Conservation (phyloP, 2,329 filamentous ascomycete species). For the Emmonsiellopsis sp. region DNA sequence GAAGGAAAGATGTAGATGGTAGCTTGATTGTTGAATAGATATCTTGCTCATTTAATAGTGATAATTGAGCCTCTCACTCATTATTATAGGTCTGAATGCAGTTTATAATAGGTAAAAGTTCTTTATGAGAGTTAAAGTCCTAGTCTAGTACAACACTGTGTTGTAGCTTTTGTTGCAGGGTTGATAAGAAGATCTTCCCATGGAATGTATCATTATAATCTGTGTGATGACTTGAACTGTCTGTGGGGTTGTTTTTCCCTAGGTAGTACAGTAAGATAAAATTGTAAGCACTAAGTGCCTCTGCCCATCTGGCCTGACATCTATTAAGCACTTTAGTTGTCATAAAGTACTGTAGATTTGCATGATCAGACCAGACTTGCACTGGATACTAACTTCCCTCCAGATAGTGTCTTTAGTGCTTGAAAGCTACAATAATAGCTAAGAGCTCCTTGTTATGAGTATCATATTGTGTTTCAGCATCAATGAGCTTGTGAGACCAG, state of each 20-base stretch:
- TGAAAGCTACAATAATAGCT: constrained; percentile 16
- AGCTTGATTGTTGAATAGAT: not conserved
- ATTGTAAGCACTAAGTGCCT: constrained; percentile 1
- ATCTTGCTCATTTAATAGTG: too few relatives aligned
- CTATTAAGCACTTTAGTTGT: constrained; percentile 1
- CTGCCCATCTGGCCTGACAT: constrained; percentile 2
- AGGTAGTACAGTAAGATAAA: constrained; percentile 3
- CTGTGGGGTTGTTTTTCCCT: constrained; percentile 3
- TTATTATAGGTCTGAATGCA: not conserved
- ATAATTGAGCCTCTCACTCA: not conserved
- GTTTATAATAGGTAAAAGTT: not conserved
- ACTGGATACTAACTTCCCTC: constrained; percentile 9
- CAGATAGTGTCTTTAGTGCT: constrained; percentile 16
- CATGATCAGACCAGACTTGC: constrained; percentile 18
- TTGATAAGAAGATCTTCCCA: not conserved
- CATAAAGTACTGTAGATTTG: constrained; percentile 20
- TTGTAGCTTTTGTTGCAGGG: not conserved
- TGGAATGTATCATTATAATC: not conserved
- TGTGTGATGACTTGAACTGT: not conserved
- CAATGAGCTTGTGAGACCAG: constrained; percentile 16
- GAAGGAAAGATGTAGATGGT: not conserved
- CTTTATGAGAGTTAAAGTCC: not conserved
- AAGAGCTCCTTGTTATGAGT: constrained; percentile 24
- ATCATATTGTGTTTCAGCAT: constrained; percentile 17
- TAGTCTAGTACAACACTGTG: not conserved